Evolutionary conservation across 1,284 basidiomycete genomes (phyloP).

Genomic region (Coniferiporia weirii): DNA sequence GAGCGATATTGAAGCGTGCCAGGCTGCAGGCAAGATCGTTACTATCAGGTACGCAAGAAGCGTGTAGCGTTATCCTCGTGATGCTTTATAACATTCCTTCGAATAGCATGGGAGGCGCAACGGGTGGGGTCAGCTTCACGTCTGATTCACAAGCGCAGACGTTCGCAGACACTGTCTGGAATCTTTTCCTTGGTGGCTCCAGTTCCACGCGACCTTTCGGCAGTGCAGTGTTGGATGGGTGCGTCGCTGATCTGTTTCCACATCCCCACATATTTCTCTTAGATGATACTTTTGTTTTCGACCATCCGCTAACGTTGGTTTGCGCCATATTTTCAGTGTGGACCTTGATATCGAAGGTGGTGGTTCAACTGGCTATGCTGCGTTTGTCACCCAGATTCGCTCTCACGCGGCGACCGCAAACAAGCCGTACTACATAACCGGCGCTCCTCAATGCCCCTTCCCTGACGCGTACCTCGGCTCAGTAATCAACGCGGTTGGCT

Average conservation of each 20-base stretch:
- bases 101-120: constrained; percentile 53
- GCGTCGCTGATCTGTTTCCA: constrained; percentile 18
- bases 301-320: background rate
- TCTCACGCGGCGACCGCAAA: constrained; percentile 37
- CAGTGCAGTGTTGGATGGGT: constrained; percentile 61
- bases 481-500: constrained; percentile 47
- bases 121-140: constrained; percentile 45
- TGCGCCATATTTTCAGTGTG: constrained; percentile 33
- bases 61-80: background rate
- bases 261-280: background rate
- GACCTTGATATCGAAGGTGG: constrained; percentile 68
- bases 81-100: background rate
- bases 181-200: constrained; percentile 58
- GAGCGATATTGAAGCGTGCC: constrained; percentile 52
- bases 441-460: constrained; percentile 63
- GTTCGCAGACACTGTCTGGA: constrained; percentile 60
- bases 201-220: constrained; percentile 57
- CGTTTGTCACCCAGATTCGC: constrained; percentile 51
- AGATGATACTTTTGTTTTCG: background rate
- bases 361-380: constrained; percentile 40
- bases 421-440: constrained; percentile 57
- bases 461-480: constrained; percentile 54
- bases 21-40: constrained; percentile 58
- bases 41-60: constrained; percentile 37
- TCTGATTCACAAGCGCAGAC: constrained; percentile 46